A percentile compares a stretch with the other conserved stretches of the same genome.
These are phyloP conservation scores for Flaveria trinervia DNA, from an alignment of 129 eudicot genomes.

Conservation along the genomic window DNA sequence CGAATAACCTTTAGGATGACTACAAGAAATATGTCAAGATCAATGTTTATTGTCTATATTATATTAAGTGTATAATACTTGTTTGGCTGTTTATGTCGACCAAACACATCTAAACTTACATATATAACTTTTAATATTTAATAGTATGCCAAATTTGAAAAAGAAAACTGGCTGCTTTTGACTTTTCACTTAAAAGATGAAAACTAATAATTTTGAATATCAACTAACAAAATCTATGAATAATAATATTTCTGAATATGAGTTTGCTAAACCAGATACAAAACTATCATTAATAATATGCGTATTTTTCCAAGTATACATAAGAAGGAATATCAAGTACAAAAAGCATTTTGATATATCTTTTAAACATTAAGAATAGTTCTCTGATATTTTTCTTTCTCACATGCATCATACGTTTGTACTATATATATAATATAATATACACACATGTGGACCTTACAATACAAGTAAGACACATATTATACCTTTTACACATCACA, in stretches of 20 bases:
- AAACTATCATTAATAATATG: too few relatives aligned
- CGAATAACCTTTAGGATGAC: constrained; percentile 21
- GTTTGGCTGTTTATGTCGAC: constrained; percentile 24
- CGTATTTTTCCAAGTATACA: too few relatives aligned
- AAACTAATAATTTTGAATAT: neutral
- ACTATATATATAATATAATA: too few relatives aligned
- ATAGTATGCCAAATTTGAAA: constrained; percentile 5
- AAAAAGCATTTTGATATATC: too few relatives aligned
- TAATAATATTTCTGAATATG: neutral
- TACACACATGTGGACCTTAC: too few relatives aligned
- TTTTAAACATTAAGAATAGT: too few relatives aligned
- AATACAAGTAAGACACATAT: too few relatives aligned
- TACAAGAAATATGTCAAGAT: constrained; percentile 24
- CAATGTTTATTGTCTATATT: constrained; percentile 4
- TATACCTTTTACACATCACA: too few relatives aligned
- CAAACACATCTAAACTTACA: neutral
- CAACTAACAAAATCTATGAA: neutral
- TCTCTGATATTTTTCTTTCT: too few relatives aligned
- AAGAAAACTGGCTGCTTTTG: neutral
- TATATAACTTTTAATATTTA: neutral
- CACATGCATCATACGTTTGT: too few relatives aligned
- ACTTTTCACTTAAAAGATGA: neutral
- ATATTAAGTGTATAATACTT: constrained; percentile 1
- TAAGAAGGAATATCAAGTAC: too few relatives aligned
- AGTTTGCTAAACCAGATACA: neutral